Base-by-base conservation (phyloP, 2,329 filamentous ascomycete genomes). In the Neonectria faginata region DNA sequence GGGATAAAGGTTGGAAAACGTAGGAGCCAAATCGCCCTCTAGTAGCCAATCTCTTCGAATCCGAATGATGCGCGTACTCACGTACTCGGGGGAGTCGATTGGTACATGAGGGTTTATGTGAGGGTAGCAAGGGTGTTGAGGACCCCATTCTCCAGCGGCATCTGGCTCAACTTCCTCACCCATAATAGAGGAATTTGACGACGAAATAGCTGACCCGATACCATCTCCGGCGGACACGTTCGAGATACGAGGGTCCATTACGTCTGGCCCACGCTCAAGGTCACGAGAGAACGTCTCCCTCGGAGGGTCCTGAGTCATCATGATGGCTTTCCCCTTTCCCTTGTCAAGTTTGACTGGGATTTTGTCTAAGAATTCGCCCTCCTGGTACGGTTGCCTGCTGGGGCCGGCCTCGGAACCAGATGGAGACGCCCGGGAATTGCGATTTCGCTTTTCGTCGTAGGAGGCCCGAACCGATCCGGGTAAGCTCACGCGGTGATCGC, bases 1-100 rank as follows among this genome's bases (percentile, higher is more conserved):
- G 0, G 96, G 96, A 74, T 99, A 99, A 3, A 97, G 84, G 73
- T 98, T 97, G 16, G 93, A 96, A 76, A 97, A 98, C 0, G 94
- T 93, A 0, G 96, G 96, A 1, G 94, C 95, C 29, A 97, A 82
- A 78, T 99, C 96, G 39, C 95, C 96, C 65, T 90, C 88, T 31
- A 94, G 79, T 80, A 98, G 90, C 92, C 94, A 99, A 79, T 99
- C 96, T 45, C 96, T 88, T 62, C 91, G 90, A 67, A 99, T 91
- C 16, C 96, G 91, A 73, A 99, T 97, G 68, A 99, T 92, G 61
- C 95, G 91, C 2, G 96, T 99, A 7, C 85, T 89, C 50, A 85
- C 79, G 74, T 93, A 93, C 69, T 97, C 89, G 14, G 87, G 84
- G 8, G 93, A 97, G 61, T 89, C 84, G 11, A 92, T 76, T 0